These are phyloP conservation scores for Ceratobasidium sp. DNA, from an alignment of 1,284 basidiomycete species.

Conservation along the genomic window DNA sequence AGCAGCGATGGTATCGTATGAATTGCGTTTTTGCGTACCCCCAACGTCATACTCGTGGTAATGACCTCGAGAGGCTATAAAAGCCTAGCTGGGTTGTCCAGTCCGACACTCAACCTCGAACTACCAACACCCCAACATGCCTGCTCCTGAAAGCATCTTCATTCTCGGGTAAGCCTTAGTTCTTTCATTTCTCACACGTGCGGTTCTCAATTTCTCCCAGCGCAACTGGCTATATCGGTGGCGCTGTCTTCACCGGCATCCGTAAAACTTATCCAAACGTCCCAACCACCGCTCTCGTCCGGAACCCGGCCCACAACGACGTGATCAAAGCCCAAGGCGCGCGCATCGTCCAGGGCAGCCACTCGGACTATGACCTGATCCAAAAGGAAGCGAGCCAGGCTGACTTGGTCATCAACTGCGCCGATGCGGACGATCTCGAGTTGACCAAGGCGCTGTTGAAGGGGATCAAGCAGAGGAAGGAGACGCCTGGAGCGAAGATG, in stretches of 20 bases:
- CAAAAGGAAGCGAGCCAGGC: constrained; percentile 51
- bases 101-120: background rate
- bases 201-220: constrained; percentile 51
- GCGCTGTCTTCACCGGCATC: constrained; percentile 48
- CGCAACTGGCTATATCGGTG: constrained; percentile 56
- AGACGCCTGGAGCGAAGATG: constrained; percentile 51
- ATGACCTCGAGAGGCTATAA: constrained; percentile 6
- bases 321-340: constrained; percentile 50
- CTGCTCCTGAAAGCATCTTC: constrained; percentile 20
- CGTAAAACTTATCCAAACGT: constrained; percentile 49
- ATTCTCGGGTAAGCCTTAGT: constrained; percentile 18
- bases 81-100: background rate
- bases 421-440: constrained; percentile 54
- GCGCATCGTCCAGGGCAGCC: constrained; percentile 51
- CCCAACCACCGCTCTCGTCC: constrained; percentile 53
- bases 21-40: background rate
- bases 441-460: constrained; percentile 53
- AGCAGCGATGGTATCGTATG: constrained; percentile 26
- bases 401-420: constrained; percentile 55
- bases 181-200: background rate
- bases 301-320: constrained; percentile 52
- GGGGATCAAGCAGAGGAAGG: constrained; percentile 54
- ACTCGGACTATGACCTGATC: constrained; percentile 52
- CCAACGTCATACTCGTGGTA: constrained; percentile 15
- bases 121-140: background rate